phyloP scores from a whole-genome alignment of 2,329 filamentous ascomycete genomes.

The Cladophialophora exuberans region DNA sequence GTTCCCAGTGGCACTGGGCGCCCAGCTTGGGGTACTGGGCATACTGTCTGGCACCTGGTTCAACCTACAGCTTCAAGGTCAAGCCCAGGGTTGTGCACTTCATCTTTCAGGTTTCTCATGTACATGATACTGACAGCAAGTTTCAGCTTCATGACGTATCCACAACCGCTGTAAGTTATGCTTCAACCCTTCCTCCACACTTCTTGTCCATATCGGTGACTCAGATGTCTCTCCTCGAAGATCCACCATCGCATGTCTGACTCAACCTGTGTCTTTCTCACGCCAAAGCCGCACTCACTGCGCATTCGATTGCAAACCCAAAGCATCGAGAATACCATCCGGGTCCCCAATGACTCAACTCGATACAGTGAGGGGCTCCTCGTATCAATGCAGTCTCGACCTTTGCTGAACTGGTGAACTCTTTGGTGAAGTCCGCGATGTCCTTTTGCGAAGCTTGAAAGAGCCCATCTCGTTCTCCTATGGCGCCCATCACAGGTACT shows the following conservation, averaged over 20 bases:
- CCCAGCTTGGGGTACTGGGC: too few relatives aligned
- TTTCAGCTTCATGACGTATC: too few relatives aligned
- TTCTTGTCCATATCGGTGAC: too few relatives aligned
- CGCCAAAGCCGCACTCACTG: not conserved
- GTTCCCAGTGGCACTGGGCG: too few relatives aligned
- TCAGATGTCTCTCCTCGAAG: too few relatives aligned
- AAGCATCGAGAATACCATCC: conserved; percentile 8
- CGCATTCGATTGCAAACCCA: conserved; percentile 13
- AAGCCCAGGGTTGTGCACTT: too few relatives aligned
- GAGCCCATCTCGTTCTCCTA: conserved; percentile 4
- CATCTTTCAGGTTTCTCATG: too few relatives aligned
- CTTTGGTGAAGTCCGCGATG: not conserved
- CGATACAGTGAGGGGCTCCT: conserved; percentile 4
- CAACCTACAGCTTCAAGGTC: too few relatives aligned
- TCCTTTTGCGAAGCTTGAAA: not conserved
- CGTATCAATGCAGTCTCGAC: conserved; percentile 1
- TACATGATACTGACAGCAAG: too few relatives aligned
- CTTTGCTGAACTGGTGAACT: not conserved
- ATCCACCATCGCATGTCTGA: not conserved
- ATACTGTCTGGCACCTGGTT: too few relatives aligned
- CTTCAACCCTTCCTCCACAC: too few relatives aligned
- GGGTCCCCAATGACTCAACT: conserved; percentile 11
- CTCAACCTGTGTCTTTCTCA: not conserved
- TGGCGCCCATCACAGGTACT: conserved; percentile 1
- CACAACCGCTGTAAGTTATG: too few relatives aligned